Base-by-base conservation (phyloP, 2,329 filamentous ascomycete genomes). In the Fonsecaea monophora region DNA sequence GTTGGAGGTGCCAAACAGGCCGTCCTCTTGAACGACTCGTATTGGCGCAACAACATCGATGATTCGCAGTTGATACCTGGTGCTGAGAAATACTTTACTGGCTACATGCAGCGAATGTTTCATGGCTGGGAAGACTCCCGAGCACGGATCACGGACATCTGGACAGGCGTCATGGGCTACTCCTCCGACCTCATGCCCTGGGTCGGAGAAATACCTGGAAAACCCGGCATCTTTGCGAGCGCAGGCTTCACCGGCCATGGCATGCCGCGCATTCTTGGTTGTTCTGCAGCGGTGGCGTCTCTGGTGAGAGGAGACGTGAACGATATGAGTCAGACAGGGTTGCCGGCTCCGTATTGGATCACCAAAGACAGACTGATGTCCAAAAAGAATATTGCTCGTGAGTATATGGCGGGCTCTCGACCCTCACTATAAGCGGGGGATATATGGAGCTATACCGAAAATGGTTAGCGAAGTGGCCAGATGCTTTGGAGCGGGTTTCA, bases 181-280 rank as follows among this genome's bases (percentile, higher is more conserved):
- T 84, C 82, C 0, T 76, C 78, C 0, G 84, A 86, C 72, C 80
- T 80, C 3, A 72, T 82, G 21, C 84, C 84, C 0, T 82, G 84
- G 73, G 78, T 90, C 59, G 87, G 87, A 0, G 71, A 77, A 6
- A 78, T 82, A 58, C 83, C 82, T 1, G 78, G 75, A 2, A 76
- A 76, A 60, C 71, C 76, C 2, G 81, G 82, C 0, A 73, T 90
- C 25, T 89, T 84, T 81, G 78, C 88, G 0, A 81, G 82, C 37
- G 86, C 85, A 2, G 83, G 86, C 6, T 90, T 90, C 69, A 88
- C 89, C 69, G 89, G 89, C 0, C 87, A 90, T 74, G 87, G 88
- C 0, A 90, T 90, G 88, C 87, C 87, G 0, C 75, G 87, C 37
- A 86, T 86, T 62, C 85, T 70, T 21, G 70, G 88, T 84, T 0